phyloP scores from a whole-genome alignment of 495 filamentous ascomycete species.

The Cudoniella acicularis region DNA sequence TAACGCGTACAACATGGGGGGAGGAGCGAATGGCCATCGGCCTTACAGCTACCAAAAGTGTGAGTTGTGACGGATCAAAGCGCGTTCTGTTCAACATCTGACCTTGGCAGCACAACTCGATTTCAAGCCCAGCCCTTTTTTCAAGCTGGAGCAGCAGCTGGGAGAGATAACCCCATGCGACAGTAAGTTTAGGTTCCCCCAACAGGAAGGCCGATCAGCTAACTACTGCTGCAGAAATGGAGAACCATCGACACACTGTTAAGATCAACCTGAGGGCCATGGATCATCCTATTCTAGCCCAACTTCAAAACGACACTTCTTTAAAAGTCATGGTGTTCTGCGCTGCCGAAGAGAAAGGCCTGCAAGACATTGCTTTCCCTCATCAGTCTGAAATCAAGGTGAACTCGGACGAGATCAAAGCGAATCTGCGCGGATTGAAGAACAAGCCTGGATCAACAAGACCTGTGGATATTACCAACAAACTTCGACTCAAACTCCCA shows the following conservation, averaged over 20 bases:
- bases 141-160: constrained; percentile 56
- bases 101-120: constrained; percentile 25
- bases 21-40: constrained; percentile 1
- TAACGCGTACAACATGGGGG: constrained; percentile 7
- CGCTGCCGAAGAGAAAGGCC: constrained; percentile 50
- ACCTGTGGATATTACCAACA: constrained; percentile 82
- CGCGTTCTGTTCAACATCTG: neutral
- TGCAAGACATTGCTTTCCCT: constrained; percentile 83
- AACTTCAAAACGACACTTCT: constrained; percentile 48
- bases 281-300: constrained; percentile 42
- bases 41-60: constrained; percentile 4
- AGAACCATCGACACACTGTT: constrained; percentile 56
- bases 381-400: constrained; percentile 88
- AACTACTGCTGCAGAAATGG: constrained; percentile 42
- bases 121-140: constrained; percentile 82
- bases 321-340: constrained; percentile 79
- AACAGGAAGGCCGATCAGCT: constrained; percentile 8
- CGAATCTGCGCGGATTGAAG: constrained; percentile 87
- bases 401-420: constrained; percentile 81
- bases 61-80: neutral
- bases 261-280: constrained; percentile 47
- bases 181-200: constrained; percentile 42
- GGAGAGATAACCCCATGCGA: constrained; percentile 62
- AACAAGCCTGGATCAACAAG: constrained; percentile 92
- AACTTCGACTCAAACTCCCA: constrained; percentile 60